Conservation (phyloP, 192 early-diverging fungal genomes). For the Entomortierella parvispora region DNA sequence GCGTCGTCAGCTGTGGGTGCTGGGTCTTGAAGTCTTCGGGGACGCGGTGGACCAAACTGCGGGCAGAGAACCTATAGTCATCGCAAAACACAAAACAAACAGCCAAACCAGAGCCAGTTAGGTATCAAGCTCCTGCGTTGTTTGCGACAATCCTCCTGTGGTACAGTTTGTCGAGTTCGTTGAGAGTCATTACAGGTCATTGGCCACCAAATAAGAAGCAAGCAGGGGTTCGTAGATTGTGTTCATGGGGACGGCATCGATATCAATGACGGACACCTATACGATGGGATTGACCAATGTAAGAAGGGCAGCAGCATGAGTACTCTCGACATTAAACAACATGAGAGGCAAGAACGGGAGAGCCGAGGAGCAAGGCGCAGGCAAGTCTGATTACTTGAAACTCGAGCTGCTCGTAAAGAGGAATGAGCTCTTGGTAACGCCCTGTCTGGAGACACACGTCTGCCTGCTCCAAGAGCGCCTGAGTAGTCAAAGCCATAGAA, state of each 20-base stretch:
- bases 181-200: constrained; percentile 31
- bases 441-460: constrained; percentile 36
- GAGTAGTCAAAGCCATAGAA: neutral
- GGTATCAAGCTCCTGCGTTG: too few relatives aligned
- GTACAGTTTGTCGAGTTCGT: neutral
- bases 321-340: neutral
- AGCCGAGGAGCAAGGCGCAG: neutral
- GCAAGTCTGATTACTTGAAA: constrained; percentile 22
- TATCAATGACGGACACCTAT: constrained; percentile 41
- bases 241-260: constrained; percentile 46
- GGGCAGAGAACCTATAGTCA: constrained; percentile 27
- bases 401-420: constrained; percentile 46
- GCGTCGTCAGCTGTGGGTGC: constrained; percentile 19
- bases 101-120: neutral
- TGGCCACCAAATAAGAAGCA: constrained; percentile 30
- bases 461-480: constrained; percentile 36
- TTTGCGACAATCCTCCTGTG: too few relatives aligned
- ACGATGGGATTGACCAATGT: neutral
- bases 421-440: constrained; percentile 47
- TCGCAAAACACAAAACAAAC: neutral
- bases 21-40: constrained; percentile 29
- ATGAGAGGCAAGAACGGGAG: neutral
- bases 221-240: constrained; percentile 43
- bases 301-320: neutral
- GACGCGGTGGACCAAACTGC: constrained; percentile 28